Evolutionary conservation across 129 eudicot species (phyloP), one percentile per base, ranked within the genome.

Genomic region (Deinandra increscens): DNA sequence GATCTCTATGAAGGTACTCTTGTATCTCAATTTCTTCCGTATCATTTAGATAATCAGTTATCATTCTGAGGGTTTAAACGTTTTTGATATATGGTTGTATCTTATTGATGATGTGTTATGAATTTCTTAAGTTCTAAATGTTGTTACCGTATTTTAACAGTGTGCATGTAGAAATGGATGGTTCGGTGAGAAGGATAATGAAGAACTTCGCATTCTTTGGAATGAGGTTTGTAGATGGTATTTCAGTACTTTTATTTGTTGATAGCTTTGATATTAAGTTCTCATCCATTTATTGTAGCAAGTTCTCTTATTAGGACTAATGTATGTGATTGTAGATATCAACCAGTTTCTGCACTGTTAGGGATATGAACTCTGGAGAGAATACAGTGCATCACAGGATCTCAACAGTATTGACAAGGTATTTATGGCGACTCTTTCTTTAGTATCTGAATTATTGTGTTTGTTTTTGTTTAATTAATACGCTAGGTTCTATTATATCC

Each of bases 1-100:
- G 97, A 78, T 91, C 34, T 87, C 97, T 58, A 76, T 85, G 34
- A 91, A 91, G 96, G 97, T 91, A 83, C 67, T 22, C 29, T 45
- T 22, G 41, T 66, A 62, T 73, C 29, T 61, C 29, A 19, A 1
- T 15, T 58, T 9, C 63, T 38, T 54, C 37, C 39, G 20, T 33
- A 20, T 37, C 8, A 73, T 48, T 49, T 22, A 9, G 13, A 20
- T 61, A 12, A 23, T 49, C n/a, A 13, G 19, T 23, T 48, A 4
- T 34, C 49, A 33, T 62, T 63, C 3, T 9, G 22, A 15, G 26
- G 66, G 45, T 36, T 15, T 64, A 33, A 18, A 37, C n/a, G 55
- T 73, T 73, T 33, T 61, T 37, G 54, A 37, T 49, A 0, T 63
- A 29, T 64, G 5, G 23, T 64, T 39, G 36, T 15, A 64, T 37